These are phyloP conservation scores for Hanseniaspora guilliermondii DNA, from an alignment of 805 yeast species.

Conservation along the genomic window DNA sequence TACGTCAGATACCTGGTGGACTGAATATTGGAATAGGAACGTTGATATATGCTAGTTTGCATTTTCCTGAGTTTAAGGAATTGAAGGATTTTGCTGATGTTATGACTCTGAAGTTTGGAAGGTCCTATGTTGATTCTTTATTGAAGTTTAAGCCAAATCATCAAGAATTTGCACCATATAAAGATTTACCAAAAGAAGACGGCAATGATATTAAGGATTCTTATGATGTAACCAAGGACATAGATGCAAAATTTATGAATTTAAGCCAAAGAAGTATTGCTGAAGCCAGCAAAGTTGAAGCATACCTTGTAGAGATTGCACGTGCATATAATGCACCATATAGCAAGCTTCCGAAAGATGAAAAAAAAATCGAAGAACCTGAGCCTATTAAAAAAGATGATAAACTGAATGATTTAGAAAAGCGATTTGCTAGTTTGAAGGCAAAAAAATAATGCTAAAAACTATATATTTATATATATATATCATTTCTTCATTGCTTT, in stretches of 20 bases:
- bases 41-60: conserved; percentile 54
- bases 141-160: conserved; percentile 18
- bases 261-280: conserved; percentile 63
- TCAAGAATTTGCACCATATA: neutral
- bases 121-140: conserved; percentile 43
- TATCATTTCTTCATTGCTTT: conserved; percentile 26
- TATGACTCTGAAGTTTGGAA: conserved; percentile 50
- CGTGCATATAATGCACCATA: conserved; percentile 65
- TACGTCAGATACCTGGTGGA: conserved; percentile 29
- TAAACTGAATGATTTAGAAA: conserved; percentile 55
- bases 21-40: conserved; percentile 64
- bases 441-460: neutral
- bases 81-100: conserved; percentile 48
- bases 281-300: conserved; percentile 44
- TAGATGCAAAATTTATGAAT: conserved; percentile 55
- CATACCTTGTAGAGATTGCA: conserved; percentile 72
- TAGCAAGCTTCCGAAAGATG: conserved; percentile 37
- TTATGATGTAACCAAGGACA: conserved; percentile 23
- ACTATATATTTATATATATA: neutral
- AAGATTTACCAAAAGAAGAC: conserved; percentile 8
- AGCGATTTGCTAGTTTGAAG: conserved; percentile 64
- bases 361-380: conserved; percentile 21
- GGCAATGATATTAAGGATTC: conserved; percentile 30
- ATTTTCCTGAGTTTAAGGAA: conserved; percentile 62
- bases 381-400: conserved; percentile 26